Conservation (phyloP, 495 filamentous ascomycete genomes). For the Aspergillus bridgeri region DNA sequence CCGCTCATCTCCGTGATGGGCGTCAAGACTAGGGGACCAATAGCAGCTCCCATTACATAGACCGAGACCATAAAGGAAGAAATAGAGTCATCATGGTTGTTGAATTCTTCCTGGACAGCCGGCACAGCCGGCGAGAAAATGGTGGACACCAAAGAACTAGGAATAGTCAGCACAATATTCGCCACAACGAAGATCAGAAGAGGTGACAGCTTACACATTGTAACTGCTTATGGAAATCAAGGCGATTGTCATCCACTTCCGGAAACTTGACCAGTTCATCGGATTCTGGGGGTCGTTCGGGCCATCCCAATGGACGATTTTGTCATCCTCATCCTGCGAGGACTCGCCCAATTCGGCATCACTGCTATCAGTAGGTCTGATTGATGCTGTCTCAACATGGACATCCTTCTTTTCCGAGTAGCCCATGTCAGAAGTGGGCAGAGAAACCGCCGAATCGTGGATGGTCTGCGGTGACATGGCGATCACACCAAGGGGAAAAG, state of each 20-base stretch:
- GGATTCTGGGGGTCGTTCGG: slow-evolving; percentile 36
- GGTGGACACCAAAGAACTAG: slow-evolving; percentile 49
- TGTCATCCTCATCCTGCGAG: slow-evolving; percentile 8
- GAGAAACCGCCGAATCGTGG: not conserved
- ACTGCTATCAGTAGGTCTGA: not conserved
- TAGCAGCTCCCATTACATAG: slow-evolving; percentile 27
- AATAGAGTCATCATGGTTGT: slow-evolving; percentile 27
- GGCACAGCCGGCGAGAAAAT: slow-evolving; percentile 56
- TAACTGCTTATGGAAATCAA: slow-evolving; percentile 32
- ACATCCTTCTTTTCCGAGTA: slow-evolving; percentile 1
- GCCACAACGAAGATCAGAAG: slow-evolving; percentile 24
- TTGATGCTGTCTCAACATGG: not conserved
- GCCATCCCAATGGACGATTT: slow-evolving; percentile 12
- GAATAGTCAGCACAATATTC: slow-evolving; percentile 10
- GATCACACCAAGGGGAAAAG: not conserved
- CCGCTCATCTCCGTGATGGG: slow-evolving; percentile 37
- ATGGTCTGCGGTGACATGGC: not conserved
- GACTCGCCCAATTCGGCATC: slow-evolving; percentile 2
- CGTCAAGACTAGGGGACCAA: slow-evolving; percentile 29
- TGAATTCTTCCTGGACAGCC: slow-evolving; percentile 49
- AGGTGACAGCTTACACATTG: slow-evolving; percentile 32
- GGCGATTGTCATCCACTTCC: slow-evolving; percentile 43
- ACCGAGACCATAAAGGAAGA: slow-evolving; percentile 30
- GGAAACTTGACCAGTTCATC: slow-evolving; percentile 38
- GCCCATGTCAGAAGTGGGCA: not conserved